Base-by-base conservation (phyloP, 140 eudicot genomes). In the Oenanthe javanica region DNA sequence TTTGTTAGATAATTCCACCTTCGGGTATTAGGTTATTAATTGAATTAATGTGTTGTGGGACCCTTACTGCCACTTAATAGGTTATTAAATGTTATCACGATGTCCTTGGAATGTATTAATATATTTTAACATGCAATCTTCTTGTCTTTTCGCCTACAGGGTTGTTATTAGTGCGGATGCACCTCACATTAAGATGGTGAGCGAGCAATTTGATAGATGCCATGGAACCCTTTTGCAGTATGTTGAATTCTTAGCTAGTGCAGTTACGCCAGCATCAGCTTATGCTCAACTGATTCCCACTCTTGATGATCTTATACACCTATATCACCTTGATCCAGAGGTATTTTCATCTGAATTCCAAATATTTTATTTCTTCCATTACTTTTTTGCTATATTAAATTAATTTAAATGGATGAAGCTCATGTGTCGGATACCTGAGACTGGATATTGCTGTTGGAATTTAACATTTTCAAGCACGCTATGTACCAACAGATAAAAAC, bases 271-370 rank as follows among this genome's bases (percentile, higher is more conserved):
- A 55, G 77, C 89, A 76, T 72, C 93, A 78, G 80, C 91, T 19
- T 96, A 96, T 84, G 97, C 97, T 52, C 88, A 91, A 75, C 85
- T 96, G 82, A 84, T 96, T 87, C 99, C 99, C 36, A 72, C 87
- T 82, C 98, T 96, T 79, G 84, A 89, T 86, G 98, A 96, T 80
- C 98, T 96, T 77, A 89, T 91, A 79, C 98, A 91, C 81, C 81
- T 72, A 13, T 96, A 93, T 86, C 98, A 96, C 92, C 99, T 96
- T 87, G 99, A 96, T 83, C 99, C 99, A 0, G 99, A 96, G 99
- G 99, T 95, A 79, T 48, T 48, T 36, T 50, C 81, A 77, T n/a
- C 47, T 21, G 25, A 46, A 61, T 79, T 14, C 5, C 27, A 4
- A 4, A 13, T 15, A 18, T 42, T n/a, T 63, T 38, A 18, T 71